Conservation (phyloP, 2,329 filamentous ascomycete species). For the Diplodia sapinea region DNA sequence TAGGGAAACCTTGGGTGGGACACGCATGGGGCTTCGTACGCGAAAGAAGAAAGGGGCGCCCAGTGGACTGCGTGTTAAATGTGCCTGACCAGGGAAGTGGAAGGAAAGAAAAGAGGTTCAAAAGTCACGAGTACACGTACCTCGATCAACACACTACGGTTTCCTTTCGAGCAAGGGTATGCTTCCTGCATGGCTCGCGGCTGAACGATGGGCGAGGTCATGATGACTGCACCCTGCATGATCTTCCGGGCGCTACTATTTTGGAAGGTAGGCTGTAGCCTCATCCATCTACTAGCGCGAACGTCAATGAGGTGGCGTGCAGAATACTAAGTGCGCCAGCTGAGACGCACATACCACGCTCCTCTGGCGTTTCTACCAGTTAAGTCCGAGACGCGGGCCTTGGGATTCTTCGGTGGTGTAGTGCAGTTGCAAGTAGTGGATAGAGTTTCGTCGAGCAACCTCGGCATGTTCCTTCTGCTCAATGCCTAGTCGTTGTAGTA, state of each 20-base stretch:
- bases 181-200: background rate
- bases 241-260: background rate
- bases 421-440: background rate
- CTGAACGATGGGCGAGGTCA: background rate
- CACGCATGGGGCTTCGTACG: background rate
- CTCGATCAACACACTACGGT: background rate
- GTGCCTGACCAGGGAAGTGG: background rate
- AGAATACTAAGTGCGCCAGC: background rate
- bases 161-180: background rate
- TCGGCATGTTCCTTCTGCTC: background rate
- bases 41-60: background rate
- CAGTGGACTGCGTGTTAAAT: background rate
- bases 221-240: conserved; percentile 4
- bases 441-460: background rate
- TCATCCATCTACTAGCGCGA: background rate
- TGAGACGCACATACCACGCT: background rate
- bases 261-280: background rate
- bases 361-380: background rate
- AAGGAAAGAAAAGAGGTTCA: background rate
- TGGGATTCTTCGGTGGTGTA: background rate
- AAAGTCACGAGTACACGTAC: background rate
- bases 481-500: background rate
- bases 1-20: background rate
- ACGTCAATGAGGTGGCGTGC: background rate
- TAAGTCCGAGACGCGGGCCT: background rate